A percentile compares a stretch with the other conserved stretches of the same genome.
Conservation (phyloP, 257 asterid genomes). For the Salvia miltiorrhiza region DNA sequence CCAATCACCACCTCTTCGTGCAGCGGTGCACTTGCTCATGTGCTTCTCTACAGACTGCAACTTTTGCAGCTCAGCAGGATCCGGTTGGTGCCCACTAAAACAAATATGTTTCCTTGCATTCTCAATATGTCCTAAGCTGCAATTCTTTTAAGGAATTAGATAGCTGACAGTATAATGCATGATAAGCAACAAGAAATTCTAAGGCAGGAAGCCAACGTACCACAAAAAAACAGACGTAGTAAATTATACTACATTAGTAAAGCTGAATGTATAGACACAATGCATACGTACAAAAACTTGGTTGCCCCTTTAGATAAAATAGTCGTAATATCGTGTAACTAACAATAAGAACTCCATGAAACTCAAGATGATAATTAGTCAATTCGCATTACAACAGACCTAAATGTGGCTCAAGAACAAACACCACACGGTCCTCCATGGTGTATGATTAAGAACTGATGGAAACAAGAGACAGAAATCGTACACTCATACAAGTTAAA, state of each 20-base stretch:
- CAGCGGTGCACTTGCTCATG: conserved; percentile 52
- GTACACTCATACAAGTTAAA: conserved; percentile 22
- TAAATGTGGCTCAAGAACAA: conserved; percentile 13
- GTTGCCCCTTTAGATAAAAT: not conserved
- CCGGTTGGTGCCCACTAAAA: conserved; percentile 52
- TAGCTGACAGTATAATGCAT: conserved; percentile 16
- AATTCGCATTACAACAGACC: conserved; percentile 4
- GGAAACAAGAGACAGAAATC: conserved; percentile 8
- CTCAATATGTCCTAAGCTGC: conserved; percentile 77
- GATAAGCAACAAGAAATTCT: conserved; percentile 9
- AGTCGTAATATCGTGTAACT: not conserved
- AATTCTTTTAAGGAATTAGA: conserved; percentile 33
- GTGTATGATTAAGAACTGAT: conserved; percentile 19
- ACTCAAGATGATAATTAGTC: not conserved
- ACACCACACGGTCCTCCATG: conserved; percentile 17
- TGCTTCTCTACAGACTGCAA: conserved; percentile 67
- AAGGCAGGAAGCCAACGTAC: not conserved
- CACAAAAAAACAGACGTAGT: not conserved
- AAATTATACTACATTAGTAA: not conserved
- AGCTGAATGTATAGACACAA: conserved; percentile 2
- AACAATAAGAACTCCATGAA: not conserved
- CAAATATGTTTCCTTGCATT: conserved; percentile 59
- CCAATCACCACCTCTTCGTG: conserved; percentile 82
- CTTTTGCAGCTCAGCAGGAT: conserved; percentile 51
- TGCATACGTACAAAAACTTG: not conserved